A percentile compares a stretch with the other conserved stretches of the same genome.
These are phyloP conservation scores for Mycena leptocephala DNA, from an alignment of 768 basidiomycete genomes.

Conservation along the genomic window DNA sequence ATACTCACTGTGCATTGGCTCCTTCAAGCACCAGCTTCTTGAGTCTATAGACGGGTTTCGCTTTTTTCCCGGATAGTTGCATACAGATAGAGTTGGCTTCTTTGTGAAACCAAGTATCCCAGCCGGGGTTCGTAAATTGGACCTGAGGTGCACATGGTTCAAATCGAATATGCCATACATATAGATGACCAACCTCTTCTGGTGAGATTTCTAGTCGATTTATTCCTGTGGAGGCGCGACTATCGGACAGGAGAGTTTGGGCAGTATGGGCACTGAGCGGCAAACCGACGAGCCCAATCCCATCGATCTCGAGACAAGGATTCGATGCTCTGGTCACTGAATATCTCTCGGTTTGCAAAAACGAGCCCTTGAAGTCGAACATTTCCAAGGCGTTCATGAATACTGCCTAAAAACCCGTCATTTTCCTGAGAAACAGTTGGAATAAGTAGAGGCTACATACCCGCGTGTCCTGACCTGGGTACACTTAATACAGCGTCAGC, in stretches of 20 bases:
- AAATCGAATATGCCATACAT: neutral
- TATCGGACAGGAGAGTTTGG: neutral
- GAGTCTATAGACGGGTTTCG: neutral
- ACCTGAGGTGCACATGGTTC: too few species aligned
- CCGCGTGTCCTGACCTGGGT: neutral
- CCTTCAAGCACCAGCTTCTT: constrained; percentile 1
- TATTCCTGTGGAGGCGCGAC: neutral
- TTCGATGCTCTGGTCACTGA: neutral
- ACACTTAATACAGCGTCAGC: neutral
- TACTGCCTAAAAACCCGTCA: neutral
- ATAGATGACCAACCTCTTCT: neutral
- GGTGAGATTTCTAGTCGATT: neutral
- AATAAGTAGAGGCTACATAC: neutral
- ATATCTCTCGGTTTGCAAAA: constrained; percentile 1
- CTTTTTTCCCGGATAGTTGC: neutral
- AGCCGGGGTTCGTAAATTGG: neutral
- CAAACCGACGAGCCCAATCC: neutral
- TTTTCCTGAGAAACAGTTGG: neutral
- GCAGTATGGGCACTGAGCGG: neutral
- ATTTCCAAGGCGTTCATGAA: neutral
- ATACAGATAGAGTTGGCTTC: neutral
- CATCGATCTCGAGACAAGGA: constrained; percentile 8
- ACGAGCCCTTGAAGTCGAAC: neutral
- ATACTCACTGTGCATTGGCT: neutral
- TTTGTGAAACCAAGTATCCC: neutral